A percentile compares a stretch with the other conserved stretches of the same genome.
Evolutionary conservation across 352 stramenopile species (phyloP).

Genomic region (Pythium aristosporum): DNA sequence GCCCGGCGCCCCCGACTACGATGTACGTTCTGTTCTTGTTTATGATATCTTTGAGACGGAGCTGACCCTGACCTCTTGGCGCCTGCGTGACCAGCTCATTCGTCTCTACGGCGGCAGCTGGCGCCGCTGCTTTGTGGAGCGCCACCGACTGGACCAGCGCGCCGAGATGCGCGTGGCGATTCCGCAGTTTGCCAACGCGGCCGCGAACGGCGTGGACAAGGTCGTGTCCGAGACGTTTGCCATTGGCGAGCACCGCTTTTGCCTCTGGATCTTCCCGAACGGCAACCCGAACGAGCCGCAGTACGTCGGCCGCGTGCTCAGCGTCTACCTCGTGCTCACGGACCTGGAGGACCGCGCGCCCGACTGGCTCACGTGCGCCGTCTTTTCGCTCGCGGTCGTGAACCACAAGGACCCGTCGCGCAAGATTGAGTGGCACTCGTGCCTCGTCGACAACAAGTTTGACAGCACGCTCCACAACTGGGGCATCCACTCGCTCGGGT

Average conservation of each 20-base stretch:
- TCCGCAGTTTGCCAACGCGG: conserved; percentile 40
- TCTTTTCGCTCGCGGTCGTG: conserved; percentile 71
- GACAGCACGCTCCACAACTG: conserved; percentile 74
- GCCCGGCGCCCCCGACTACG: conserved; percentile 71
- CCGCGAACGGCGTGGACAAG: conserved; percentile 42
- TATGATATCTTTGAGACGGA: background rate
- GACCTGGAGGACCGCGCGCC: conserved; percentile 51
- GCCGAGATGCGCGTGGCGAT: conserved; percentile 59
- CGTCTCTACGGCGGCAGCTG: conserved; percentile 73
- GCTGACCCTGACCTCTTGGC: too few species aligned
- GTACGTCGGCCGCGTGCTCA: conserved; percentile 66
- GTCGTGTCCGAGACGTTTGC: conserved; percentile 74
- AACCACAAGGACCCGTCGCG: conserved; percentile 45
- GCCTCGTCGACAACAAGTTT: conserved; percentile 83
- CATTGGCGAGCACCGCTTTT: conserved; percentile 74
- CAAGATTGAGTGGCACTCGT: conserved; percentile 79
- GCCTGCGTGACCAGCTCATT: conserved; percentile 42
- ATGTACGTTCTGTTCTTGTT: conserved; percentile 38
- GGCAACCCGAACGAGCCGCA: conserved; percentile 79
- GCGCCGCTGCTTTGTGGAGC: conserved; percentile 65
- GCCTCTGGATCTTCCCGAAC: conserved; percentile 75
- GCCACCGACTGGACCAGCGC: conserved; percentile 44
- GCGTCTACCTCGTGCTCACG: conserved; percentile 79
- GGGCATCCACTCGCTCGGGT: conserved; percentile 74
- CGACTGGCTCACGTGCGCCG: conserved; percentile 74